These are phyloP conservation scores for Eucalyptus sp. DNA, from an alignment of 345 rosid species.

Conservation along the genomic window DNA sequence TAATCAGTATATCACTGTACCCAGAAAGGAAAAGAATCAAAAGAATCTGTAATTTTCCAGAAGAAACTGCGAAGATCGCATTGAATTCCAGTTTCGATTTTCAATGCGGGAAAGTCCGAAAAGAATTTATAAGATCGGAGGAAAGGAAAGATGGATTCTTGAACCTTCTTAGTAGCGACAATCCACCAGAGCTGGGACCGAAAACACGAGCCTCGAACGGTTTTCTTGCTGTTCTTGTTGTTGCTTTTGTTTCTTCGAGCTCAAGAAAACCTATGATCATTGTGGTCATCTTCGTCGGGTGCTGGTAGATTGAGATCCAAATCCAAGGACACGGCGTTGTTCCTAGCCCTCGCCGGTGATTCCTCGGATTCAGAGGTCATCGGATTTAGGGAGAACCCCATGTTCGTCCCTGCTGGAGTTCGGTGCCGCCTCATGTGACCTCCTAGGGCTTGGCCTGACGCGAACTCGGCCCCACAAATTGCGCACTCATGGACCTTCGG, in stretches of 20 bases:
- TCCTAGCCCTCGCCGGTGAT: conserved; percentile 12
- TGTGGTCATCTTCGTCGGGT: conserved; percentile 52
- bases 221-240: conserved; percentile 12
- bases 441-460: conserved; percentile 91
- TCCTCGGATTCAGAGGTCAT: conserved; percentile 22
- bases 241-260: neutral
- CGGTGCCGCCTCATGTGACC: conserved; percentile 99
- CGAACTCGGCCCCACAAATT: conserved; percentile 80
- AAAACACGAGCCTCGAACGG: conserved; percentile 30
- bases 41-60: neutral
- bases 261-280: neutral
- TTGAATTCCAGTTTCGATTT: neutral
- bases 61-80: neutral
- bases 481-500: conserved; percentile 78
- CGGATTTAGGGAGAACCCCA: conserved; percentile 34
- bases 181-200: conserved; percentile 81
- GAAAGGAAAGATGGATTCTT: neutral
- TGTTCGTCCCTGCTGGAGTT: conserved; percentile 10
- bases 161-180: conserved; percentile 59
- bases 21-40: neutral
- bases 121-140: neutral
- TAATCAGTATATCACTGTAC: neutral
- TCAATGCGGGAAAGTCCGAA: neutral
- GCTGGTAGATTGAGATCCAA: conserved; percentile 98
- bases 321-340: conserved; percentile 28